A percentile compares a stretch with the other conserved stretches of the same genome.
Evolutionary conservation across 1,139 yeast genomes (phyloP).

Genomic region (Kluyveromyces sp.): DNA sequence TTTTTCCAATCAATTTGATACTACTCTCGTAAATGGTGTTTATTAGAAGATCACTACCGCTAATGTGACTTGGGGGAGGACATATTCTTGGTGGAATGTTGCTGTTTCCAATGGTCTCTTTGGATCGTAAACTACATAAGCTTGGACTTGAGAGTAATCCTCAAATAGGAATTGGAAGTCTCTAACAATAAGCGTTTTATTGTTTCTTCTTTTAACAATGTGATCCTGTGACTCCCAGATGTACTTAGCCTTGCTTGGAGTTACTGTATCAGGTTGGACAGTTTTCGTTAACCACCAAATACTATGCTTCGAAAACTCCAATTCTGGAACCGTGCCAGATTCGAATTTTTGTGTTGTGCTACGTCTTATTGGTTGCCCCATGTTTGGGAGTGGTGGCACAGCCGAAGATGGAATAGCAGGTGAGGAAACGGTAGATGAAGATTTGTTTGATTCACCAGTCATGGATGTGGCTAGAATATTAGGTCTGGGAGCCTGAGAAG

Average conservation of each 20-base stretch:
- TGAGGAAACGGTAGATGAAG: background rate
- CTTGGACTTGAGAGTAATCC: slow-evolving; percentile 63
- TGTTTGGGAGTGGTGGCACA: slow-evolving; percentile 9
- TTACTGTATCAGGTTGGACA: slow-evolving; percentile 49
- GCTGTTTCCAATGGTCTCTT: slow-evolving; percentile 51
- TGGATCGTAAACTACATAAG: slow-evolving; percentile 43
- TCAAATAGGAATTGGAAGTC: slow-evolving; percentile 69
- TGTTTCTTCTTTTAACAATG: slow-evolving; percentile 49
- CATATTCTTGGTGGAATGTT: slow-evolving; percentile 27
- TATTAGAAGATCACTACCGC: background rate
- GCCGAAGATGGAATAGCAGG: background rate
- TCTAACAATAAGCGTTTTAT: slow-evolving; percentile 41
- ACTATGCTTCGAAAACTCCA: slow-evolving; percentile 32
- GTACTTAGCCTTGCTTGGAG: slow-evolving; percentile 34
- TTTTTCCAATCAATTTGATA: background rate
- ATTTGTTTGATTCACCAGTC: no score
- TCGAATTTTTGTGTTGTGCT: slow-evolving; percentile 5
- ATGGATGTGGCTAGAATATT: background rate
- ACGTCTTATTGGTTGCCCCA: background rate
- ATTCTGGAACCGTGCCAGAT: slow-evolving; percentile 8
- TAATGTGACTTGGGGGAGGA: slow-evolving; percentile 6
- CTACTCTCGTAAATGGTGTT: slow-evolving; percentile 1
- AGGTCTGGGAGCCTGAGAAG: background rate
- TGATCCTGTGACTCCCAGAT: slow-evolving; percentile 61
- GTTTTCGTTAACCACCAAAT: slow-evolving; percentile 35